These are phyloP conservation scores for Chloropicon primus DNA, from an alignment of 139 green algal genomes.

Conservation along the genomic window DNA sequence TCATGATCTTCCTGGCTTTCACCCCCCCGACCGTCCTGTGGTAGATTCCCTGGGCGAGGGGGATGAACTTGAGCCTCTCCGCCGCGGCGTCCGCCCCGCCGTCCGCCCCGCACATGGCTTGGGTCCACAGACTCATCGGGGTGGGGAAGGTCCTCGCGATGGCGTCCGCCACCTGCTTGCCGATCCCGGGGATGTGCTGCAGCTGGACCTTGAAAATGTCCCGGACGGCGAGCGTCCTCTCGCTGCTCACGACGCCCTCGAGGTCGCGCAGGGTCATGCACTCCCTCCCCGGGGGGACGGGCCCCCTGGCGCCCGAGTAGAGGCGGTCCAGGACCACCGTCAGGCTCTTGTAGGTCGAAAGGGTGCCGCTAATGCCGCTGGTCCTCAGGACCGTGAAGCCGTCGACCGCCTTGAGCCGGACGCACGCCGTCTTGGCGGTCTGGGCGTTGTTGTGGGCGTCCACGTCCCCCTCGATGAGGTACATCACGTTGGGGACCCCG, in stretches of 20 bases:
- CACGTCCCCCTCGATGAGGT: constrained; percentile 58
- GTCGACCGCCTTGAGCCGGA: constrained; percentile 22
- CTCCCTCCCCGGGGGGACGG: no score
- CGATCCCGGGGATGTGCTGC: not conserved
- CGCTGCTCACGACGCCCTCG: not conserved
- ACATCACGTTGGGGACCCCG: constrained; percentile 41
- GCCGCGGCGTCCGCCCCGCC: no score
- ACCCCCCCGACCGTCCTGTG: not conserved
- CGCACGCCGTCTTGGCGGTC: constrained; percentile 29
- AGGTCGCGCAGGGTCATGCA: not conserved
- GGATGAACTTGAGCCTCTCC: not conserved
- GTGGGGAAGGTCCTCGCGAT: not conserved
- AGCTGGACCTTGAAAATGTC: not conserved
- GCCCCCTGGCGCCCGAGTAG: not conserved
- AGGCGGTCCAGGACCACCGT: not conserved
- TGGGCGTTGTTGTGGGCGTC: constrained; percentile 23
- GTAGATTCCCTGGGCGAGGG: not conserved
- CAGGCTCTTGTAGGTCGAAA: not conserved
- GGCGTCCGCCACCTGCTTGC: not conserved
- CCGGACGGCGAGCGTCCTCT: not conserved
- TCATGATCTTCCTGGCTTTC: not conserved
- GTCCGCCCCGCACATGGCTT: not conserved
- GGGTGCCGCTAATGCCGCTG: not conserved
- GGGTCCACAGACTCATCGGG: not conserved
- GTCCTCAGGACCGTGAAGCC: constrained; percentile 42